These are phyloP conservation scores for Monotropa hypopitys DNA, from an alignment of 179 eudicot species.

Conservation along the genomic window DNA sequence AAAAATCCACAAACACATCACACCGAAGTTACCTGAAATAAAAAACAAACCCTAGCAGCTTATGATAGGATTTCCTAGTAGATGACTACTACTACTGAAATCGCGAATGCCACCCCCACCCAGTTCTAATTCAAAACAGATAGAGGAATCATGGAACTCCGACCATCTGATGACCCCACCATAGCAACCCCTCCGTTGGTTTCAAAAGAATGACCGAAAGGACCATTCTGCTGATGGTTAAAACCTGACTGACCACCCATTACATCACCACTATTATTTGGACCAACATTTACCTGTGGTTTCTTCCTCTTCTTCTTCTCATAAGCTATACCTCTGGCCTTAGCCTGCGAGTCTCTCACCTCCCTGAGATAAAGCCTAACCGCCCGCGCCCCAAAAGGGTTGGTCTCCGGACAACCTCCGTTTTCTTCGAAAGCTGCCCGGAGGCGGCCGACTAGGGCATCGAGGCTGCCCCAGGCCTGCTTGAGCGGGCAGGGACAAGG, in stretches of 20 bases:
- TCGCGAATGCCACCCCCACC: neutral
- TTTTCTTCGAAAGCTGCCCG: conserved; percentile 88
- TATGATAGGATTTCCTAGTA: no score
- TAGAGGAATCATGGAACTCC: conserved; percentile 5
- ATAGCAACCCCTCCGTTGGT: neutral
- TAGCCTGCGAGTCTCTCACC: conserved; percentile 33
- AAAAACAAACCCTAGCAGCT: neutral
- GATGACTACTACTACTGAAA: neutral
- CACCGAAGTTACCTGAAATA: neutral
- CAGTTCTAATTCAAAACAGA: neutral
- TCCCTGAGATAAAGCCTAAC: conserved; percentile 64
- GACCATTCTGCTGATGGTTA: neutral
- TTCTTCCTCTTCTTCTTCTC: conserved; percentile 73
- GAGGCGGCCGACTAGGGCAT: conserved; percentile 68
- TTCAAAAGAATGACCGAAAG: neutral
- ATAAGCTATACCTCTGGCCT: conserved; percentile 65
- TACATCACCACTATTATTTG: neutral
- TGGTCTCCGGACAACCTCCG: conserved; percentile 63
- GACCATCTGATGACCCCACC: neutral
- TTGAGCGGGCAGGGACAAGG: conserved; percentile 81
- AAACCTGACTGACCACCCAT: neutral
- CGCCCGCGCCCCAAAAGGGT: conserved; percentile 78
- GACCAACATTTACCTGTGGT: conserved; percentile 7
- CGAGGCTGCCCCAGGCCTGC: conserved; percentile 88
- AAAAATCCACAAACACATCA: neutral